Base-by-base conservation (phyloP, 1,284 basidiomycete genomes). In the Cerrena zonata region DNA sequence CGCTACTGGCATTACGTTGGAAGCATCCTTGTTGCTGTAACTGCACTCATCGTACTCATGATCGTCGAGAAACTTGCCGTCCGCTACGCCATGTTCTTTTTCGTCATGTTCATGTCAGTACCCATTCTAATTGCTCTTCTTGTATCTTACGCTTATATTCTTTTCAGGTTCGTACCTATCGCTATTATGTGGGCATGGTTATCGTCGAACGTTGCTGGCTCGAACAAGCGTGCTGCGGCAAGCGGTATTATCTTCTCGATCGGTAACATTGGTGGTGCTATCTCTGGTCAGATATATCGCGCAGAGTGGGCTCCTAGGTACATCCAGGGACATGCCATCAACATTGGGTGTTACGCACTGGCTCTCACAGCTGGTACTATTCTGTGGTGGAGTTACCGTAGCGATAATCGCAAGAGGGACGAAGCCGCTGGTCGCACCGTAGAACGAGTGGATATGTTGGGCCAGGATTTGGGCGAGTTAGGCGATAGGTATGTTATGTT, bases 11-110 rank as follows among this genome's bases (percentile, higher is more conserved):
- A 83, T 61, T 87, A 86, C 60, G 76, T 83, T 49, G 70, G 65
- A 3, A 63, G 75, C 13, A 79, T 78, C 4, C 53, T 66, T 2
- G 61, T 86, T 21, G 75, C 77, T 11, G 79, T 84, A 50, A 62
- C 82, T 10, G 86, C 83, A 1, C 86, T 88, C 56, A 78, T 85
- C 51, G 69, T 86, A 39, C 67, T 87, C 34, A 67, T 86, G 27
- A 63, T 78, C 12, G 77, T 57, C 41, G 50, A 59, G 53, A 62
- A 61, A 54, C 58, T 62, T 27, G 58, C 59, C 45, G 64, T 58
- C 48, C 61, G 65, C 46, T 66, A 66, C 49, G 51, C 60, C 47
- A 65, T 65, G 65, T 66, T 65, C 60, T 66, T 66, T 61, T 58
- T 66, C 53, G 52, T 66, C 57, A 65, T 65, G 63, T 64, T 65